Base-by-base conservation (phyloP, 2,329 filamentous ascomycete species). In the Calonectria hawksworthii region DNA sequence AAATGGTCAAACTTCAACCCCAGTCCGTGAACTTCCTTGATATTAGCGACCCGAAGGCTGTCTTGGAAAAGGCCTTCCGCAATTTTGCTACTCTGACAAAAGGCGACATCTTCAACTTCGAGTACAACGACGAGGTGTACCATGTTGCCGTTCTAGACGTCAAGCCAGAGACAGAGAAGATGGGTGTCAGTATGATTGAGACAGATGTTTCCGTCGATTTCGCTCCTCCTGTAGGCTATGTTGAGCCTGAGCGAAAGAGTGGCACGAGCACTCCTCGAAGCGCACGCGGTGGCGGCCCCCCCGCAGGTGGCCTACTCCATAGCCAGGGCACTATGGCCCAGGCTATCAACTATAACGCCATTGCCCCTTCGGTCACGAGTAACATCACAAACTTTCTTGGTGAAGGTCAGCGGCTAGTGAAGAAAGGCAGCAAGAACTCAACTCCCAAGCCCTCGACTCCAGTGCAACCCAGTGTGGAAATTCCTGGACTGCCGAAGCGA, bases 131-230 rank as follows among this genome's bases (percentile, higher is more conserved):
- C 83, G 94, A 96, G 75, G 90, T 96, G 13, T 99, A 97, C 87
- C 94, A 97, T 77, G 95, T 99, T 83, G 96, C 95, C 3, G 97
- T 99, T 1, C 87, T 99, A 18, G 96, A 99, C 83, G 95, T 98
- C 50, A 98, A 98, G 86, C 97, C 97, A 2, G 92, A 95, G 78
- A 93, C 91, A 4, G 91, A 94, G 2, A 94, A 95, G 80, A 96
- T 95, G 89, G 94, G 94, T 74, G 96, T 99, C 70, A 96, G 96
- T 81, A 98, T 98, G 85, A 93, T 98, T 70, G 97, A 99, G 87
- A 99, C 97, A 0, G 97, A 99, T 87, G 91, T 99, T 16, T 95
- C 95, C 72, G 97, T 99, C 76, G 97, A 99, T 82, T 99, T 99
- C 83, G 97, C 96, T 2, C 90, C 97, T 4, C 97, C 97, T 0